Conservation (phyloP, 1,284 basidiomycete species). For the Melampsora americana region DNA sequence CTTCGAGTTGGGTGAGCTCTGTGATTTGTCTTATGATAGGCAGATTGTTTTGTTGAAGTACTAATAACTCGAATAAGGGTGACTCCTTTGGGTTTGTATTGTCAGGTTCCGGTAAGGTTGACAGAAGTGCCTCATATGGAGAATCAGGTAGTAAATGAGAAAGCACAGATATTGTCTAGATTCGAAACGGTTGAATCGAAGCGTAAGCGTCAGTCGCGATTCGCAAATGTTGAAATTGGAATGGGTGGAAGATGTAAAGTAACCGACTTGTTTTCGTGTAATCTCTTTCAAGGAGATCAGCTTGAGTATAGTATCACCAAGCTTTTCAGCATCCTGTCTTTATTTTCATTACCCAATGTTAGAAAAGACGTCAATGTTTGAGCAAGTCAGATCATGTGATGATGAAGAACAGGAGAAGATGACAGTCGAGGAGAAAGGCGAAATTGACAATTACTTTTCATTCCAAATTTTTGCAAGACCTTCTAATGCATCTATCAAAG, state of each 20-base stretch:
- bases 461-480: conserved; percentile 33
- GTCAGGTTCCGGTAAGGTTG: conserved; percentile 69
- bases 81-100: conserved; percentile 65
- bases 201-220: too few relatives aligned
- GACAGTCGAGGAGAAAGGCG: not conserved
- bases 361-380: not conserved
- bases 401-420: not conserved
- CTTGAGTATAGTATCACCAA: conserved; percentile 28
- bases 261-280: conserved; percentile 37
- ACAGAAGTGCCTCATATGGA: conserved; percentile 64
- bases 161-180: conserved; percentile 67
- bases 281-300: conserved; percentile 24
- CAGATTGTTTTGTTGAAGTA: conserved; percentile 63
- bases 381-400: not conserved
- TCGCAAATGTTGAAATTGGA: too few relatives aligned
- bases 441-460: conserved; percentile 19
- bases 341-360: not conserved
- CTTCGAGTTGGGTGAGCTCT: conserved; percentile 32
- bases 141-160: conserved; percentile 73
- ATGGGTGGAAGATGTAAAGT: not conserved
- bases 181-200: not conserved
- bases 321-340: conserved; percentile 41
- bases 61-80: conserved; percentile 60
- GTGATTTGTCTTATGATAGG: conserved; percentile 50
- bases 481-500: conserved; percentile 9